A percentile compares a stretch with the other conserved stretches of the same genome.
phyloP scores from a whole-genome alignment of 768 basidiomycete species.

The Leccinum disarticulatum region DNA sequence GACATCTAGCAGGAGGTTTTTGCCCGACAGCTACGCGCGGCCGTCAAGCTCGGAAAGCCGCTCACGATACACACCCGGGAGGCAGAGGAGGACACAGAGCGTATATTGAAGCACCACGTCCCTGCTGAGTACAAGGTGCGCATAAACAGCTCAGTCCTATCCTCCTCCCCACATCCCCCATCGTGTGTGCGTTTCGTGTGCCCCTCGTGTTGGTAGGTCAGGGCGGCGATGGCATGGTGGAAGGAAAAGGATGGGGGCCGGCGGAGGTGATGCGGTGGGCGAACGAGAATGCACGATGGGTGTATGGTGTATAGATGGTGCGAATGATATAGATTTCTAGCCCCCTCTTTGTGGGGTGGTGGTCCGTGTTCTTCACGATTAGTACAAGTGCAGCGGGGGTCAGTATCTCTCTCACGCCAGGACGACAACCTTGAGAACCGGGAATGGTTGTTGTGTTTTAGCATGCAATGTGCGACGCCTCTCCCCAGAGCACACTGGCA shows the following conservation, averaged over 20 bases:
- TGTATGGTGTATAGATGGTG: constrained; percentile 50
- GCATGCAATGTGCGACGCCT: too few species aligned
- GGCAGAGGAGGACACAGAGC: constrained; percentile 79
- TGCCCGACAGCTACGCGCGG: constrained; percentile 62
- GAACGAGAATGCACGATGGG: constrained; percentile 57
- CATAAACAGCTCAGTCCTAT: constrained; percentile 31
- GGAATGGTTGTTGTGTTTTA: too few species aligned
- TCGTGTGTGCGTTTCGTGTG: background rate
- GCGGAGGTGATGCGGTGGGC: constrained; percentile 59
- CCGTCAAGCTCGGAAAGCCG: constrained; percentile 69
- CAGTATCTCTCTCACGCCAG: too few species aligned
- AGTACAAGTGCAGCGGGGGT: constrained; percentile 28
- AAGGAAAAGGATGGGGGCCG: constrained; percentile 43
- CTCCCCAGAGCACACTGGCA: constrained; percentile 48
- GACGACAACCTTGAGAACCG: too few species aligned
- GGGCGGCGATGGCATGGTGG: background rate
- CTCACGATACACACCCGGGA: constrained; percentile 86
- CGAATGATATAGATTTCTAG: background rate
- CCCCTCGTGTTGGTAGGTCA: constrained; percentile 17
- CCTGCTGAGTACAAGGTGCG: constrained; percentile 67
- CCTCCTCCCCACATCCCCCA: background rate
- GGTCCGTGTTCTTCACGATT: constrained; percentile 12
- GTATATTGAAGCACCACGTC: constrained; percentile 73
- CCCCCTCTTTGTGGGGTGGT: background rate
- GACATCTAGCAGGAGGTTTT: constrained; percentile 68